Percentiles rank a stretch among this genome's conserved stretches.
Conservation (phyloP, 1,139 yeast genomes). For the Debaryomyces udenii region DNA sequence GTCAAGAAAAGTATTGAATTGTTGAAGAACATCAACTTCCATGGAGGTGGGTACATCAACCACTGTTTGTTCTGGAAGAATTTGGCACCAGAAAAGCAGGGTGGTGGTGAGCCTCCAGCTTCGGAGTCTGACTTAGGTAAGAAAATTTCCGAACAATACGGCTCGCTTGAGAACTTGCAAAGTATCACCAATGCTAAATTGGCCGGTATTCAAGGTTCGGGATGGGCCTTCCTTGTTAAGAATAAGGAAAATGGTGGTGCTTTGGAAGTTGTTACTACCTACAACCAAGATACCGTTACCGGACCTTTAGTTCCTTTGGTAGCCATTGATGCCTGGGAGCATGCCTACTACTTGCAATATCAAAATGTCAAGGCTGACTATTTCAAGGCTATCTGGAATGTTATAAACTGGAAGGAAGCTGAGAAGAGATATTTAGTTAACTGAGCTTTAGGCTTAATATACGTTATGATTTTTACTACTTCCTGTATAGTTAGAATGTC, state of each 20-base stretch:
- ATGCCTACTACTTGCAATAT: conserved; percentile 95
- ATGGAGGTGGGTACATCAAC: conserved; percentile 93
- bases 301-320: conserved; percentile 76
- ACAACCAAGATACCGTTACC: conserved; percentile 88
- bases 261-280: conserved; percentile 81
- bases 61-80: conserved; percentile 90
- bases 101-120: conserved; percentile 85
- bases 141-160: conserved; percentile 69
- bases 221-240: conserved; percentile 96
- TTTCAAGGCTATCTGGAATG: conserved; percentile 96
- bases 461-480: background rate
- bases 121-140: conserved; percentile 59
- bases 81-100: conserved; percentile 77
- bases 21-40: conserved; percentile 84
- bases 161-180: conserved; percentile 76
- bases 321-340: conserved; percentile 99
- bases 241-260: conserved; percentile 76
- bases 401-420: conserved; percentile 95
- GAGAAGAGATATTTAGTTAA: conserved; percentile 55
- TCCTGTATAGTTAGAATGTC: conserved; percentile 48
- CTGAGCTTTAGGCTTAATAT: conserved; percentile 8
- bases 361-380: conserved; percentile 93
- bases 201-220: conserved; percentile 96
- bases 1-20: conserved; percentile 68
- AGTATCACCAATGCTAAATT: conserved; percentile 70